Base-by-base conservation (phyloP, 495 filamentous ascomycete species). In the Podospora pseudoanserina region DNA sequence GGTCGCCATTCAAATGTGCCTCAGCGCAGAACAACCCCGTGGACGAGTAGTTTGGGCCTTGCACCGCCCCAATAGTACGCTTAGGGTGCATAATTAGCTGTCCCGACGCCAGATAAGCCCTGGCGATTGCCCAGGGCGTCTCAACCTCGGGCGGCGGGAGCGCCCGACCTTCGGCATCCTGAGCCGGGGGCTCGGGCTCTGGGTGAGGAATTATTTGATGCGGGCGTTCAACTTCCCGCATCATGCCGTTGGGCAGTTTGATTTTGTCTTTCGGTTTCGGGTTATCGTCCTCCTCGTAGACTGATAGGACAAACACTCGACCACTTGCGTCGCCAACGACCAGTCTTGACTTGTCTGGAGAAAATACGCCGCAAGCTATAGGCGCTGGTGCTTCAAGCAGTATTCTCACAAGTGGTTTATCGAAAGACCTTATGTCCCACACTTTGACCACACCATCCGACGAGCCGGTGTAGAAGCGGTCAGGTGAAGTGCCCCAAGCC, bases 361-460 rank as follows among this genome's bases (percentile, higher is more conserved):
- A 92, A 67, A 94, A 94, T 3, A 88, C 84, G 11, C 91, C 93
- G 60, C 78, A 84, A 56, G 87, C 87, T 57, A 91, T 80, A 0
- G 86, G 85, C 0, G 81, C 83, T 1, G 82, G 73, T 6, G 81
- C 74, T 65, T 80, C 77, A 2, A 86, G 73, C 0, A 87, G 73
- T 57, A 94, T 84, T 27, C 85, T 77, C n/a, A 97, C 82, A 32
- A 90, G 83, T 3, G 89, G 83, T 23, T 84, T 84, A 58, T 82
- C 82, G 2, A 61, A 68, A 1, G 79, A 76, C 20, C 80, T 79
- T 23, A 96, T 82, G 74, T 97, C 88, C 95, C 95, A 99, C 20
- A 88, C 84, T 65, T 93, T 97, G 6, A 99, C 82, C 0, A 90
- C 81, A 1, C 95, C 94, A 74, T 99, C 95, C 0, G 93, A 95